phyloP scores from a whole-genome alignment of 805 yeast genomes.

The Metschnikowia matae region DNA sequence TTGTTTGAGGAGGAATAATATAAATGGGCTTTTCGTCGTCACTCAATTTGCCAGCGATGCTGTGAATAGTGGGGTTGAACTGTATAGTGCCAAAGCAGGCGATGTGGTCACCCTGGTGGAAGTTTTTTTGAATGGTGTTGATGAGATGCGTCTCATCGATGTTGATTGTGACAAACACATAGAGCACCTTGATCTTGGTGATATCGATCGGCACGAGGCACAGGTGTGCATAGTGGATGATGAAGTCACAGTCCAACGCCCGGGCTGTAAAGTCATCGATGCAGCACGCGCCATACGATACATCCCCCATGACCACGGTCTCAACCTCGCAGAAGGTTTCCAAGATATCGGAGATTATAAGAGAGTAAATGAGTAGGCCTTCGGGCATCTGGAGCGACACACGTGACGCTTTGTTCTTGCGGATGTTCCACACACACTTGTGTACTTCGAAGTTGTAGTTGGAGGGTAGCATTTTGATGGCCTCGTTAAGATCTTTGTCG shows the following conservation, averaged over 20 bases:
- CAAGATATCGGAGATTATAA: conserved; percentile 85
- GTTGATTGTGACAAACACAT: conserved; percentile 89
- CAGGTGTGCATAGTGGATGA: conserved; percentile 96
- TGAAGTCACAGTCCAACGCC: conserved; percentile 87
- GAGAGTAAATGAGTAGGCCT: conserved; percentile 82
- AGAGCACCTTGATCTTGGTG: conserved; percentile 86
- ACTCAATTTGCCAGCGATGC: conserved; percentile 58
- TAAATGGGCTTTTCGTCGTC: conserved; percentile 50
- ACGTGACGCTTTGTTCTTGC: conserved; percentile 66
- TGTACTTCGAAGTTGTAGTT: conserved; percentile 96
- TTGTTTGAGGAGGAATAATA: conserved; percentile 82
- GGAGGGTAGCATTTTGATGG: conserved; percentile 75
- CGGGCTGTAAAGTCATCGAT: conserved; percentile 95
- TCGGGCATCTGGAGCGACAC: conserved; percentile 98
- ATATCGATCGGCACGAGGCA: conserved; percentile 94
- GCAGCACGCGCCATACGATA: conserved; percentile 97
- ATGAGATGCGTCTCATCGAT: conserved; percentile 81
- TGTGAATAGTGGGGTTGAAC: conserved; percentile 90
- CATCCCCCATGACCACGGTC: conserved; percentile 96
- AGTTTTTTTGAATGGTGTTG: conserved; percentile 71
- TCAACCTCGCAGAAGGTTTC: conserved; percentile 89
- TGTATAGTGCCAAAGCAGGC: conserved; percentile 96
- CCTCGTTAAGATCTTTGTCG: conserved; percentile 78
- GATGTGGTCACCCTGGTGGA: conserved; percentile 56
- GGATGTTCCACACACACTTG: conserved; percentile 91